phyloP scores from a whole-genome alignment of 2,329 filamentous ascomycete genomes.

The Aquanectria penicillioides region DNA sequence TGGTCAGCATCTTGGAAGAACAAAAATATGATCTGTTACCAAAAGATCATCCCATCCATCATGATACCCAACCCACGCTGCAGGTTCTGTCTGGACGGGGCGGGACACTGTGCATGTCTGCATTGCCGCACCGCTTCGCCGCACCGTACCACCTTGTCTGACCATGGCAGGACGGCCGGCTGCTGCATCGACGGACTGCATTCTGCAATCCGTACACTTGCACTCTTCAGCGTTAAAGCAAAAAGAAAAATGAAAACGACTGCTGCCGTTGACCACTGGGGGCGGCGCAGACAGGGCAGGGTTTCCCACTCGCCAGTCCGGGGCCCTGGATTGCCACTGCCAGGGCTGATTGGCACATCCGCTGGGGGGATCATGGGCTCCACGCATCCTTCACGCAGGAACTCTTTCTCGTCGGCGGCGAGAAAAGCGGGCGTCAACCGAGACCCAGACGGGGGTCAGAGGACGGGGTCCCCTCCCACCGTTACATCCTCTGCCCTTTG shows the following conservation, averaged over 20 bases:
- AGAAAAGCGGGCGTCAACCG: conserved; percentile 19
- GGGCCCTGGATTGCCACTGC: conserved; percentile 23
- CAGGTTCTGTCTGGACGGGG: conserved; percentile 13
- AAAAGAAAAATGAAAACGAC: too few relatives aligned
- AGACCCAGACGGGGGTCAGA: conserved; percentile 19
- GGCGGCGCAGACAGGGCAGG: too few relatives aligned
- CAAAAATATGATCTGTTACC: conserved; percentile 1
- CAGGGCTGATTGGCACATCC: not conserved
- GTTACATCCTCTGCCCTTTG: conserved; percentile 12
- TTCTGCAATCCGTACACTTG: not conserved
- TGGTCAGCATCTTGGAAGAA: not conserved
- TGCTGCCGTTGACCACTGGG: not conserved
- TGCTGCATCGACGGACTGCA: conserved; percentile 10
- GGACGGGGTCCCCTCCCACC: conserved; percentile 12
- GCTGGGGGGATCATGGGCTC: conserved; percentile 26
- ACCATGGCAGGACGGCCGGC: not conserved
- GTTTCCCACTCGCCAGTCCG: not conserved
- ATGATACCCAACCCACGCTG: conserved; percentile 27
- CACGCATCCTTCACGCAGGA: conserved; percentile 37
- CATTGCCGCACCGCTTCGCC: conserved; percentile 13
- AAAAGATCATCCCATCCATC: conserved; percentile 15
- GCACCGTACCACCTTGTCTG: conserved; percentile 13
- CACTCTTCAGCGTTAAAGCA: conserved; percentile 8
- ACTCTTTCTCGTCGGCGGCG: conserved; percentile 30
- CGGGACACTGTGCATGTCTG: conserved; percentile 10